Evolutionary conservation across 75 land plant species (phyloP).

Genomic region (Pinus tabuliformis): DNA sequence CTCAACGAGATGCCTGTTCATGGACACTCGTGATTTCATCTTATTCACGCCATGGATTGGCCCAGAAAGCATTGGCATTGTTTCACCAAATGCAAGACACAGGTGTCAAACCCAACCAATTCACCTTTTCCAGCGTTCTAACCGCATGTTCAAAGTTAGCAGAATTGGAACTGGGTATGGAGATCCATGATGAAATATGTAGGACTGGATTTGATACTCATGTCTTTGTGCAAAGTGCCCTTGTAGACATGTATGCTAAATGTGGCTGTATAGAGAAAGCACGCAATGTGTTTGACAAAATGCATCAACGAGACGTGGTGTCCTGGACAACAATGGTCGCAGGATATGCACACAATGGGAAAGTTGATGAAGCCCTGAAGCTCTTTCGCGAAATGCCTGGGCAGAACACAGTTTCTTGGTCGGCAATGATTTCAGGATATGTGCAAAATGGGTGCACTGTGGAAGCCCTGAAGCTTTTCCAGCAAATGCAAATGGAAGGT

Average conservation of each 20-base stretch:
- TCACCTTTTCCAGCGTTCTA: slow-evolving; percentile 44
- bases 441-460: slow-evolving; percentile 26
- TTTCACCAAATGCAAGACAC: slow-evolving; percentile 21
- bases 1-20: slow-evolving; percentile 9
- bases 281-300: slow-evolving; percentile 40
- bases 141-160: slow-evolving; percentile 24
- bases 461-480: slow-evolving; percentile 46
- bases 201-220: slow-evolving; percentile 22
- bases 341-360: slow-evolving; percentile 35
- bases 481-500: slow-evolving; percentile 39
- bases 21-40: slow-evolving; percentile 38
- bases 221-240: slow-evolving; percentile 20
- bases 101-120: slow-evolving; percentile 27
- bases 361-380: slow-evolving; percentile 19
- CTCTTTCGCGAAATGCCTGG: slow-evolving; percentile 42
- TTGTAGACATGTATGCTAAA: slow-evolving; percentile 38
- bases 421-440: slow-evolving; percentile 41
- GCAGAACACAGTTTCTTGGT: slow-evolving; percentile 57
- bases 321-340: slow-evolving; percentile 56
- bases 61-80: slow-evolving; percentile 13
- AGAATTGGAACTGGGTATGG: slow-evolving; percentile 13
- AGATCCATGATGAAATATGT: slow-evolving; percentile 18
- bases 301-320: slow-evolving; percentile 36
- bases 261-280: slow-evolving; percentile 44
- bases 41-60: slow-evolving; percentile 28